Percentiles rank a stretch among this genome's conserved stretches.
phyloP scores from a whole-genome alignment of 2,329 filamentous ascomycete genomes.

The Hymenoscyphus linearis region DNA sequence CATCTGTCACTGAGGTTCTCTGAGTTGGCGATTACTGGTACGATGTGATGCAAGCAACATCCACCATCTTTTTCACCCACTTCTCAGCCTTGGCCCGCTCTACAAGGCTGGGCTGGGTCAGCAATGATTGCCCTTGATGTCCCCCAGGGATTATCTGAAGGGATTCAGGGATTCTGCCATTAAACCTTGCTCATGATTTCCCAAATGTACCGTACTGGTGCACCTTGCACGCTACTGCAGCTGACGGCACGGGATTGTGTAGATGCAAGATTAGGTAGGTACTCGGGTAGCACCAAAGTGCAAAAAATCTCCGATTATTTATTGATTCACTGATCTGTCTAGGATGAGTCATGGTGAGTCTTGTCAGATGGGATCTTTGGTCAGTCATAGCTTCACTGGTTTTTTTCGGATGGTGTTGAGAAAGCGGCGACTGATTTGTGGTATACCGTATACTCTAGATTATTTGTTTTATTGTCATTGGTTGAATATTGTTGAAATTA shows the following conservation, averaged over 20 bases:
- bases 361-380: background rate
- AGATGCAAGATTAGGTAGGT: background rate
- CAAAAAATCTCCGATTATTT: too few species aligned
- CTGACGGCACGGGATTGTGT: background rate
- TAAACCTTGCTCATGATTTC: background rate
- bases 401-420: background rate
- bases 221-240: slow-evolving; percentile 1
- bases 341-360: background rate
- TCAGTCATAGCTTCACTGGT: background rate
- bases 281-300: background rate
- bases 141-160: background rate
- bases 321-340: background rate
- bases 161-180: background rate
- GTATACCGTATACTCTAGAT: too few species aligned
- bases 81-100: background rate
- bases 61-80: too few species aligned
- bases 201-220: too few species aligned
- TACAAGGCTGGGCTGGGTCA: background rate
- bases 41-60: background rate
- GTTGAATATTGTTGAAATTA: too few species aligned
- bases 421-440: background rate
- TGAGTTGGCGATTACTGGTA: background rate
- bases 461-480: too few species aligned
- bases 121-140: background rate
- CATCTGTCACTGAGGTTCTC: background rate